Conservation (phyloP, 2,329 filamentous ascomycete species). For the Colletotrichum abscissum region DNA sequence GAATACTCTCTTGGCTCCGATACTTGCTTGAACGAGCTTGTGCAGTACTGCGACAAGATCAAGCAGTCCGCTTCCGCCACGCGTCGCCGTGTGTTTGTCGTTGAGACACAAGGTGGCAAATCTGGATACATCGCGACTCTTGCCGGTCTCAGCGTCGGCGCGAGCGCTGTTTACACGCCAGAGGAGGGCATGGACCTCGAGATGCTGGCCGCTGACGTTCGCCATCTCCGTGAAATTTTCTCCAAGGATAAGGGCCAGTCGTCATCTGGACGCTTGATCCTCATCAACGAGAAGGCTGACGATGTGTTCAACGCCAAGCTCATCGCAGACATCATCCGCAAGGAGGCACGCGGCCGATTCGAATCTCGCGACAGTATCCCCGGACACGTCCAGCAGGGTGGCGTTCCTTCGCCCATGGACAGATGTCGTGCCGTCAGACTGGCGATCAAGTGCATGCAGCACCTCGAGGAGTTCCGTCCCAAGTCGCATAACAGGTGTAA, state of each 20-base stretch:
- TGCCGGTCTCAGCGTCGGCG: constrained; percentile 90
- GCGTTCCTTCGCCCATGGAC: constrained; percentile 95
- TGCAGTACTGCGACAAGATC: constrained; percentile 96
- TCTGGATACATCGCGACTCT: constrained; percentile 95
- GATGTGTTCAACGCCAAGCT: constrained; percentile 91
- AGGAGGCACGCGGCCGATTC: constrained; percentile 91
- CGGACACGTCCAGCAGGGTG: constrained; percentile 94
- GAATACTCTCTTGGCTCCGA: constrained; percentile 98
- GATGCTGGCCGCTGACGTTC: constrained; percentile 92
- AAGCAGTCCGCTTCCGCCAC: constrained; percentile 96
- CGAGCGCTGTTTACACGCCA: constrained; percentile 93
- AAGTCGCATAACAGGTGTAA: constrained; percentile 75
- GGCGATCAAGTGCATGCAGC: constrained; percentile 93
- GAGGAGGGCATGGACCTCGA: constrained; percentile 95
- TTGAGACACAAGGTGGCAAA: constrained; percentile 95
- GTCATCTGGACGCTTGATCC: constrained; percentile 90
- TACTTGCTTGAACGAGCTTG: constrained; percentile 94
- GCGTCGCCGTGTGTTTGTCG: constrained; percentile 93
- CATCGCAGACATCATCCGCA: constrained; percentile 94
- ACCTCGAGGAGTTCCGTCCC: constrained; percentile 82
- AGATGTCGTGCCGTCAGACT: constrained; percentile 91
- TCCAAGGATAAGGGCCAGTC: constrained; percentile 86
- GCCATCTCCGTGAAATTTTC: constrained; percentile 88
- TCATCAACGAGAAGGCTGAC: constrained; percentile 96
- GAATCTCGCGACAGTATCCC: constrained; percentile 93